Evolutionary conservation across 2,329 filamentous ascomycete genomes (phyloP).

Genomic region (Allantophomopsis lycopodina): DNA sequence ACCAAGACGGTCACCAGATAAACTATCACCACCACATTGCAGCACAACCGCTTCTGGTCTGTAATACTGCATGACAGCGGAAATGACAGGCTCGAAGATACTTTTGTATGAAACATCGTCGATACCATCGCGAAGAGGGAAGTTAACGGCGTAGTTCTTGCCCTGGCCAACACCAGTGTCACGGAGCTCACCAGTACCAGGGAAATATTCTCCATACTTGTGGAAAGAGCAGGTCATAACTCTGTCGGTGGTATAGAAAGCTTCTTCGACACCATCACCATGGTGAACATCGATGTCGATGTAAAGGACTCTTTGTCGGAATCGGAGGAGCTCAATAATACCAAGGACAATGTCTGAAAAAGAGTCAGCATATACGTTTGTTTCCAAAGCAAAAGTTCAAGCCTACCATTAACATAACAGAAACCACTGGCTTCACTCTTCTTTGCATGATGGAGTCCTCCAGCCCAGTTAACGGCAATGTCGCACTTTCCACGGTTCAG

Average conservation of each 20-base stretch:
- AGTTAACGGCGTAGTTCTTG: slow-evolving; percentile 84
- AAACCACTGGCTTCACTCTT: slow-evolving; percentile 94
- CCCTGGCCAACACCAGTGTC: slow-evolving; percentile 80
- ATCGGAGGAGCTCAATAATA: slow-evolving; percentile 80
- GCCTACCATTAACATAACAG: slow-evolving; percentile 90
- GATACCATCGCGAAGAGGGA: slow-evolving; percentile 83
- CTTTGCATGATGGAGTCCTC: slow-evolving; percentile 92
- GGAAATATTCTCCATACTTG: slow-evolving; percentile 95
- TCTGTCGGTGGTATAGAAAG: slow-evolving; percentile 83
- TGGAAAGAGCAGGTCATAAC: slow-evolving; percentile 92
- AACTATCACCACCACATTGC: slow-evolving; percentile 88
- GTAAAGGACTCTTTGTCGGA: slow-evolving; percentile 92
- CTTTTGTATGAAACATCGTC: slow-evolving; percentile 80
- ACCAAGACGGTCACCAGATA: slow-evolving; percentile 86
- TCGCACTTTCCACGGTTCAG: slow-evolving; percentile 86
- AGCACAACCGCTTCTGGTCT: slow-evolving; percentile 85
- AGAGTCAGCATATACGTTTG: slow-evolving; percentile 23
- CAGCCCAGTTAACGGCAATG: slow-evolving; percentile 97
- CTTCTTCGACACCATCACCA: slow-evolving; percentile 84
- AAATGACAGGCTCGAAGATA: slow-evolving; percentile 84
- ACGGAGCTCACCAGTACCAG: slow-evolving; percentile 75
- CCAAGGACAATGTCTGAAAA: slow-evolving; percentile 87
- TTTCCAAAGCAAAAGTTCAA: not conserved
- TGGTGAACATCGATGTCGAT: slow-evolving; percentile 95
- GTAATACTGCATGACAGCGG: slow-evolving; percentile 76